phyloP scores from a whole-genome alignment of 2,329 filamentous ascomycete genomes.

The Harringtonia aguacate region DNA sequence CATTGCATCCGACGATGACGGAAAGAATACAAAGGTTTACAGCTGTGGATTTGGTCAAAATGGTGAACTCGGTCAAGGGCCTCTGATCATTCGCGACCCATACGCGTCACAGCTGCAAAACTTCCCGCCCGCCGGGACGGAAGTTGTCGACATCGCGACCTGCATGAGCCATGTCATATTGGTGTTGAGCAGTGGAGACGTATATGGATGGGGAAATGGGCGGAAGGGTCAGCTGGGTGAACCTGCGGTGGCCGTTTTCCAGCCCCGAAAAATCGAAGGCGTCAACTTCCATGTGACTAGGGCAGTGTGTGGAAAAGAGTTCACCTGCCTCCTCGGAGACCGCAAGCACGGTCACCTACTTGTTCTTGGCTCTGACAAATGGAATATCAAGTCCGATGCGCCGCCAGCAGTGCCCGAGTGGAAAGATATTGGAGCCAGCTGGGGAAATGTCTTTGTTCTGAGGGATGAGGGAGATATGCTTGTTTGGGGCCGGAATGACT shows the following conservation, averaged over 20 bases:
- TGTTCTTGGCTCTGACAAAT: slow-evolving; percentile 69
- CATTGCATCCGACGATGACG: slow-evolving; percentile 34
- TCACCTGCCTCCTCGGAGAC: slow-evolving; percentile 61
- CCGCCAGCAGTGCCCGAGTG: slow-evolving; percentile 45
- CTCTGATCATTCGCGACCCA: slow-evolving; percentile 35
- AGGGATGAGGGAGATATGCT: slow-evolving; percentile 46
- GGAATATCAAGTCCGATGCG: slow-evolving; percentile 47
- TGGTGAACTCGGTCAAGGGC: slow-evolving; percentile 61
- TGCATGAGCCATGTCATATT: slow-evolving; percentile 69
- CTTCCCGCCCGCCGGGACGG: slow-evolving; percentile 52
- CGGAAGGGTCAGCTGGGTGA: slow-evolving; percentile 75
- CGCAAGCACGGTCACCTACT: slow-evolving; percentile 45
- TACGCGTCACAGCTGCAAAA: slow-evolving; percentile 38
- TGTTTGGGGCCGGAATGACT: slow-evolving; percentile 78
- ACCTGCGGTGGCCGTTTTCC: slow-evolving; percentile 39
- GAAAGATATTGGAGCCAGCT: slow-evolving; percentile 65
- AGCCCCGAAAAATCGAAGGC: slow-evolving; percentile 49
- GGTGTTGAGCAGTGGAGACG: slow-evolving; percentile 63
- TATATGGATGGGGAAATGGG: slow-evolving; percentile 82
- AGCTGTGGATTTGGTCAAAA: slow-evolving; percentile 56
- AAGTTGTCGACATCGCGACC: slow-evolving; percentile 56
- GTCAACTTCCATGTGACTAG: slow-evolving; percentile 51
- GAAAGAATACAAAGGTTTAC: slow-evolving; percentile 40
- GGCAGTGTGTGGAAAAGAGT: slow-evolving; percentile 74
- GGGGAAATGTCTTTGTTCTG: slow-evolving; percentile 71